Evolutionary conservation across 495 filamentous ascomycete species (phyloP), one percentile per base, ranked within the genome.

Genomic region (Aspergillus ellipticus): DNA sequence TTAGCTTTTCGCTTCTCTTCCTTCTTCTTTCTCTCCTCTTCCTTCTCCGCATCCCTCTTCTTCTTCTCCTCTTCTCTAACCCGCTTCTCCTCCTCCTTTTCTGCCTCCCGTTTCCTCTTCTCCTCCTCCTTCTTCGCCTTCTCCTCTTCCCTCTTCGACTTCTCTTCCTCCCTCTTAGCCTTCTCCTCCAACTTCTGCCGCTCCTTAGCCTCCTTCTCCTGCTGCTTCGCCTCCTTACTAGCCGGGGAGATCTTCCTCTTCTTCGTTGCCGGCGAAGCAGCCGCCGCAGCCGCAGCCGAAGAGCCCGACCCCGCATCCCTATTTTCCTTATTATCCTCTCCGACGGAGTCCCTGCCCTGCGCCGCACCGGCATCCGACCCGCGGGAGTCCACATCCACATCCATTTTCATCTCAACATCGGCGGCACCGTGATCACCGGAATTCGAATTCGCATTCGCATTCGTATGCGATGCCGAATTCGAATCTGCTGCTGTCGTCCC

Each of bases 1-100:
- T 79, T 85, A 20, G 78, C 78, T 60, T 69, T 88, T 78, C 50
- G 82, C 73, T 79, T 81, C 76, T 69, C 62, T 17, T 65, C 62
- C 37, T 55, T 54, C 53, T 49, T 51, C 50, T 61, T 61, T n/a
- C 62, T 58, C 42, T 61, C 58, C 24, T 65, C 71, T 58, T 69
- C 73, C 6, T 65, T 64, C 48, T 70, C 68, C 0, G 57, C 64
- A 20, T 70, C 71, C 7, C 68, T 67, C 54, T 65, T 73, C 66
- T 60, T 76, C 64, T 56, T 69, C 60, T 62, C 61, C 24, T 61
- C 65, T 31, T 65, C 69, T 57, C 54, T 72, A 49, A 45, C 42
- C 0, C 58, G 61, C 60, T 65, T 74, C 60, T 86, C 82, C 20
- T 83, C 75, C 69, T 77, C 80, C 54, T 61, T 55, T 50, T 66